Base-by-base conservation (phyloP, 2,329 filamentous ascomycete genomes). In the Didymella sp. region DNA sequence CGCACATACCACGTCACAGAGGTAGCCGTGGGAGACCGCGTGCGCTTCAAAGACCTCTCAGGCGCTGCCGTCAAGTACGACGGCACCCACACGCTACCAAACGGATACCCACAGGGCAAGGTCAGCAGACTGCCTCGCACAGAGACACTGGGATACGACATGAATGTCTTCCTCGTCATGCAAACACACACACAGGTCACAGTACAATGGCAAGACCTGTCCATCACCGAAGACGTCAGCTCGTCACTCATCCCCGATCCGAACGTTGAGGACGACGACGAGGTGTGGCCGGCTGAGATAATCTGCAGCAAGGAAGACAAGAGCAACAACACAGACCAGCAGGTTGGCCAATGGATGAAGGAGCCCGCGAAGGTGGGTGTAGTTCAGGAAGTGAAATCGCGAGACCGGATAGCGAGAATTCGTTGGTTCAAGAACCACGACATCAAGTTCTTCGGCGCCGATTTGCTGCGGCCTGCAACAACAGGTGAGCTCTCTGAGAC, bases 161-260 rank as follows among this genome's bases (percentile, higher is more conserved):
- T 87, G 60, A 87, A 87, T 58, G 78, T 85, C 2, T 85, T 82
- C 61, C 77, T 80, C 12, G 76, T 87, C 48, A 74, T 80, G 47
- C 76, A 77, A 28, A 82, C 80, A 11, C 75, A 74, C 19, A 83
- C 83, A 2, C 72, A 75, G n/a, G 80, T 81, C 12, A 80, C 75
- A 1, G 81, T 87, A 4, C 80, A 82, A 58, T 88, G 85, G 85
- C 85, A 87, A 63, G 83, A 87, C 65, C 76, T 82, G 15, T 79
- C 78, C 8, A 73, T 81, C 27, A 83, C 82, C 0, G 75, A 76
- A 25, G 78, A 84, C 37, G 49, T 69, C 12, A 79, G 80, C 38
- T 78, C 76, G 8, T 68, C 76, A 6, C 64, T 87, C 4, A 72
- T 83, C 4, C 81, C 81, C 1, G 82, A 84, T 50, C 70, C 76